Conservation (phyloP, 1,284 basidiomycete genomes). For the Leccinum fuscescens region DNA sequence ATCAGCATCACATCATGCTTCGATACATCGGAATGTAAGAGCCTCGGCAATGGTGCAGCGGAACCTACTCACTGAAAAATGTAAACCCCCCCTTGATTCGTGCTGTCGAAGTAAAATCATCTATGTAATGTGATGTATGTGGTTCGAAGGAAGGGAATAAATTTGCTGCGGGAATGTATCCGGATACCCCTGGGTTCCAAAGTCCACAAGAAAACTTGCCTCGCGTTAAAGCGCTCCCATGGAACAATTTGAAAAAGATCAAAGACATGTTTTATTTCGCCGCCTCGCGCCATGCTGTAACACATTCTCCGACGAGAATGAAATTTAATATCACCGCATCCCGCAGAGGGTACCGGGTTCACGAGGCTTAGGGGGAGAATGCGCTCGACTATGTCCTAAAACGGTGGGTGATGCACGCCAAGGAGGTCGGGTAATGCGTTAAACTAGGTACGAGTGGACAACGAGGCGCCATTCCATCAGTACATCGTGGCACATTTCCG, state of each 20-base stretch:
- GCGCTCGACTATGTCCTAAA: neutral
- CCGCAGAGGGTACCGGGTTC: neutral
- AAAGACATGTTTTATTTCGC: constrained; percentile 18
- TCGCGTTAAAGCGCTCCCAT: neutral
- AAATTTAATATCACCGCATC: constrained; percentile 4
- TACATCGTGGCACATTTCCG: neutral
- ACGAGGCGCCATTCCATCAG: constrained; percentile 18
- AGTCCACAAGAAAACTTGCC: neutral
- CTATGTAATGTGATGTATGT: neutral
- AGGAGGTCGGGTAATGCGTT: neutral
- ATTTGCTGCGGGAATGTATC: neutral
- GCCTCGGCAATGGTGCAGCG: neutral
- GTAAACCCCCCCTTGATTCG: neutral
- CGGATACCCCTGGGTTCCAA: neutral
- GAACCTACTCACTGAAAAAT: neutral
- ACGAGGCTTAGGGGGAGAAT: neutral
- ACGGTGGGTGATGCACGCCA: constrained; percentile 1
- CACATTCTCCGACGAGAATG: neutral
- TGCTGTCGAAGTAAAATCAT: neutral
- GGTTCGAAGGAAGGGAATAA: neutral
- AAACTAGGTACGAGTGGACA: constrained; percentile 15
- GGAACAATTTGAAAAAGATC: neutral
- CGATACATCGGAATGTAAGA: neutral
- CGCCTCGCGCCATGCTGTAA: constrained; percentile 3
- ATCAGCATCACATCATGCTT: neutral